Base-by-base conservation (phyloP, 2,329 filamentous ascomycete species). In the Aspergillus tamarii region DNA sequence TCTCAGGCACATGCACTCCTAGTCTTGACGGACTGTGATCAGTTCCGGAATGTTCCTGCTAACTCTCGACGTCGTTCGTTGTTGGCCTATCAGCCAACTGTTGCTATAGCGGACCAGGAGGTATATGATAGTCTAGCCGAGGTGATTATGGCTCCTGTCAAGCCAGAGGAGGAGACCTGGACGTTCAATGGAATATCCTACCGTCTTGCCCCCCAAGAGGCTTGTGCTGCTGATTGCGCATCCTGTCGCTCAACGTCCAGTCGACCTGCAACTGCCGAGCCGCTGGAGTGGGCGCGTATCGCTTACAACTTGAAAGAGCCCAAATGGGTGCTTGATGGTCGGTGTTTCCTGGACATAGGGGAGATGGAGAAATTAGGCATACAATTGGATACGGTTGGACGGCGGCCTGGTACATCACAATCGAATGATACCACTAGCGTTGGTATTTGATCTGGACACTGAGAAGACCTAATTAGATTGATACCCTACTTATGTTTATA, bases 11-110 rank as follows among this genome's bases (percentile, higher is more conserved):
- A 83, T 55, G 84, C 83, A 0, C 75, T 85, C 6, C 75, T 85
- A 30, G 79, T 87, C 46, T 76, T 85, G 64, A 86, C 83, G 1
- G 84, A 84, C 23, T 85, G 82, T 74, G 83, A 85, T 59, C 82
- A 85, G 61, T 85, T 86, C 72, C 77, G 77, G 30, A 78, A 78
- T 36, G 43, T 54, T 1, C 21, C 41, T 7, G 30, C 36, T 21
- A 45, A 41, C 0, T 14, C 23, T 21, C 34, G 34, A 4, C 8
- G 48, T 32, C 48, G 48, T 7, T 52, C 48, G 4, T 0, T 30
- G 46, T 16, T 19, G 14, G 2, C 26, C 11, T 3, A 11, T 28
- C 10, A 52, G 26, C 3, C 48, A 14, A 7, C 21, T n/a, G 16
- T n/a, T 28, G 10, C 28, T 30, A 32, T 12, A 52, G 21, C 10